phyloP scores from a whole-genome alignment of 352 stramenopile species.

The Pythium grandisporangium region DNA sequence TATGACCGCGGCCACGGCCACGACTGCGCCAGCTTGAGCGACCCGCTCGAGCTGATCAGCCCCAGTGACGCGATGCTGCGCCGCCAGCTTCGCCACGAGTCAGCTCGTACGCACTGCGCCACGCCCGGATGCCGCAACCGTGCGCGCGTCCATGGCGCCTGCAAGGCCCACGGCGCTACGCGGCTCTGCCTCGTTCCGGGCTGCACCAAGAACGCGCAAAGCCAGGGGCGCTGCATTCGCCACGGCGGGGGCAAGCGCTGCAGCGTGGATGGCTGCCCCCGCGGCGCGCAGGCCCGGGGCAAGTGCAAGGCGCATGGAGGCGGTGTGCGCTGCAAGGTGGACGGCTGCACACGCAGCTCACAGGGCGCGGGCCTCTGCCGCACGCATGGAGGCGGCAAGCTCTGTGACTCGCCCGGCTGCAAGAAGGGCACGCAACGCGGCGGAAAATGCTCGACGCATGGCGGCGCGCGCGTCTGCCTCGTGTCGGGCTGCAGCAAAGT shows the following conservation, averaged over 20 bases:
- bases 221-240: constrained; percentile 21
- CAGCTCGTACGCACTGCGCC: too few species aligned
- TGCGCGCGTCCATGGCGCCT: too few species aligned
- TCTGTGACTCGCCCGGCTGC: constrained; percentile 33
- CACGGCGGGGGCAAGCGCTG: constrained; percentile 26
- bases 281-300: constrained; percentile 27
- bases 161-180: not conserved
- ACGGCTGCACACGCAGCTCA: constrained; percentile 25
- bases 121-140: too few species aligned
- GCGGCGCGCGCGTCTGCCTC: constrained; percentile 20
- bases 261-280: constrained; percentile 25
- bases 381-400: constrained; percentile 41
- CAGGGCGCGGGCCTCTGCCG: constrained; percentile 37
- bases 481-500: constrained; percentile 27
- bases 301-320: constrained; percentile 40
- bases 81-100: too few species aligned
- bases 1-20: too few species aligned
- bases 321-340: constrained; percentile 31
- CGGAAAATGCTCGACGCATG: constrained; percentile 42
- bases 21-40: too few species aligned
- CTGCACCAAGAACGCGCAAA: constrained; percentile 28
- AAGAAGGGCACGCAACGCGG: constrained; percentile 38
- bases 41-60: too few species aligned
- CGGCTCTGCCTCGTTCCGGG: constrained; percentile 13
- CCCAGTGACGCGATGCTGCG: too few species aligned